phyloP scores from a whole-genome alignment of 192 early-diverging fungal genomes.

The Tieghemiomyces parasiticus region DNA sequence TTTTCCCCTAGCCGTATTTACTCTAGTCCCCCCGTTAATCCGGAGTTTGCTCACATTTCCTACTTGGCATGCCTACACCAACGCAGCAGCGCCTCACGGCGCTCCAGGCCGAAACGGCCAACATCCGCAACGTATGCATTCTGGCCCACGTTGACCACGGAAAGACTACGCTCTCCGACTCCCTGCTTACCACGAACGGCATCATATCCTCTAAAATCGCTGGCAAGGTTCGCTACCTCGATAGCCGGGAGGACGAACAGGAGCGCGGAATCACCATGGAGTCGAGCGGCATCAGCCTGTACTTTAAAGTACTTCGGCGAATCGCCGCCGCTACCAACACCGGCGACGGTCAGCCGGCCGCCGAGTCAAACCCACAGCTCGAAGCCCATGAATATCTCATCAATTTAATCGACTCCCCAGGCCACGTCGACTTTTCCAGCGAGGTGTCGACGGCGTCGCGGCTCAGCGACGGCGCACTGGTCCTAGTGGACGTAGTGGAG shows the following conservation, averaged over 20 bases:
- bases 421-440: constrained; percentile 95
- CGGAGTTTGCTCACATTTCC: too few species aligned
- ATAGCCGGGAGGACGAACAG: constrained; percentile 94
- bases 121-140: constrained; percentile 94
- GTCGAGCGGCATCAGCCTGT: constrained; percentile 87
- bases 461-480: constrained; percentile 87
- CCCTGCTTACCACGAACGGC: constrained; percentile 91
- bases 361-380: neutral
- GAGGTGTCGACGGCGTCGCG: constrained; percentile 99
- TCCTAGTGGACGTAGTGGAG: constrained; percentile 95
- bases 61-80: constrained; percentile 41
- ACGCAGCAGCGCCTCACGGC: constrained; percentile 42
- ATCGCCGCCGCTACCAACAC: neutral
- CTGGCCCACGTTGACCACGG: constrained; percentile 98
- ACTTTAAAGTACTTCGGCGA: constrained; percentile 50
- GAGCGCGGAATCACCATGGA: constrained; percentile 99
- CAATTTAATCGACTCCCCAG: constrained; percentile 96
- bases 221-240: constrained; percentile 90
- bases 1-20: too few species aligned
- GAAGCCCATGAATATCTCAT: constrained; percentile 62
- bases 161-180: constrained; percentile 95
- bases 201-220: constrained; percentile 93
- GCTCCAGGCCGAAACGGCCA: constrained; percentile 48
- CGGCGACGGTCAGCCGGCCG: neutral
- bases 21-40: too few species aligned